phyloP scores from a whole-genome alignment of 2,329 filamentous ascomycete species.

The Geosmithia putterillii region DNA sequence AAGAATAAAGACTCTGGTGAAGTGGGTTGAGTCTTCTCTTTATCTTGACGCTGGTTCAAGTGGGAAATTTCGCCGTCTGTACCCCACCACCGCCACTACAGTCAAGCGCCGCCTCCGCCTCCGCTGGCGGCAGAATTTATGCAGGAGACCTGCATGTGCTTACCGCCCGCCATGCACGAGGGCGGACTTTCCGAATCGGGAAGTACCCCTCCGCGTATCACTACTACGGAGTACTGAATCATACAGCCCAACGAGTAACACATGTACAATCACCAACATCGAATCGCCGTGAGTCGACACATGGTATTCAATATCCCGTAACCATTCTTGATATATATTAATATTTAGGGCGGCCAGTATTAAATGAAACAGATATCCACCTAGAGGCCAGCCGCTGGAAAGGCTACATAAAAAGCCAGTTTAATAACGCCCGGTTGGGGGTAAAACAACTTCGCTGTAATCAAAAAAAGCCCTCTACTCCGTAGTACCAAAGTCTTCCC shows the following conservation, averaged over 20 bases:
- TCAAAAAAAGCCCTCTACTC: no score
- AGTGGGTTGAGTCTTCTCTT: not conserved
- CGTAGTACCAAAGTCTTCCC: no score
- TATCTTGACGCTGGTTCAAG: not conserved
- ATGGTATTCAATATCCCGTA: not conserved
- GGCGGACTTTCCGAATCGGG: not conserved
- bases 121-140: not conserved
- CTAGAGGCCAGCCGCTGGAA: no score
- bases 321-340: not conserved
- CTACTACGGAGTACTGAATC: not conserved
- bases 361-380: not conserved
- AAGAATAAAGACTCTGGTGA: not conserved
- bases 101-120: not conserved
- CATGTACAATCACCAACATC: not conserved
- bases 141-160: not conserved
- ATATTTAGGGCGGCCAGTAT: not conserved
- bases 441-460: no score
- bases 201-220: not conserved
- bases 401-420: no score
- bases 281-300: not conserved
- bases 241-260: no score
- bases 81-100: not conserved
- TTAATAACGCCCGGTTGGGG: no score
- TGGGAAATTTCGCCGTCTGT: not conserved
- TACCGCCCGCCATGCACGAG: not conserved